These are phyloP conservation scores for Ogataea methanolica DNA, from an alignment of 805 yeast genomes.

Conservation along the genomic window DNA sequence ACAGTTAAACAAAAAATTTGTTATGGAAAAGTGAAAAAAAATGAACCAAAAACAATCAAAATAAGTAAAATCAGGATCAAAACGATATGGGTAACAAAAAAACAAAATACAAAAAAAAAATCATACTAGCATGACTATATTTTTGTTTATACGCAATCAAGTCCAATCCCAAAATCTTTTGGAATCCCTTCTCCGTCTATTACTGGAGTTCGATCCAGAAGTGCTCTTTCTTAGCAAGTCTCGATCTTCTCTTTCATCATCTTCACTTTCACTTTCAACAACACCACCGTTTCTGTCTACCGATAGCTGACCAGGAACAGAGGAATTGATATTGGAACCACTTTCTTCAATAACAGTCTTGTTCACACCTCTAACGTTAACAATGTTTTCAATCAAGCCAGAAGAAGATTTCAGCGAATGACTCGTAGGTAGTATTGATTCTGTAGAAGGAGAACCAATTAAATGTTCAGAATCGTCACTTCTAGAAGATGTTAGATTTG, in stretches of 20 bases:
- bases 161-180: conserved; percentile 23
- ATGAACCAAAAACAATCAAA: no score
- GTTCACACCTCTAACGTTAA: conserved; percentile 78
- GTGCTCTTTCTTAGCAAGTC: conserved; percentile 1
- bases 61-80: not conserved
- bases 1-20: no score
- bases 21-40: no score
- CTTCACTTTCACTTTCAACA: conserved; percentile 3
- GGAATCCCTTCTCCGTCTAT: conserved; percentile 16
- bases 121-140: not conserved
- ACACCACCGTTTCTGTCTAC: not conserved
- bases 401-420: conserved; percentile 34
- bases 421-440: conserved; percentile 1
- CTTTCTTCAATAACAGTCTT: conserved; percentile 76
- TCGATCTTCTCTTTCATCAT: conserved; percentile 4
- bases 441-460: conserved; percentile 3
- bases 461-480: no score
- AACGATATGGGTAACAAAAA: no score
- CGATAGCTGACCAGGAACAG: conserved; percentile 1
- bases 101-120: not conserved
- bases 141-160: not conserved
- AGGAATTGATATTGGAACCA: conserved; percentile 36
- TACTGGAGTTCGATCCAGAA: not conserved
- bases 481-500: no score
- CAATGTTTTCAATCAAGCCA: conserved; percentile 74